These are phyloP conservation scores for Collybia sp. DNA, from an alignment of 768 basidiomycete species.

Conservation along the genomic window DNA sequence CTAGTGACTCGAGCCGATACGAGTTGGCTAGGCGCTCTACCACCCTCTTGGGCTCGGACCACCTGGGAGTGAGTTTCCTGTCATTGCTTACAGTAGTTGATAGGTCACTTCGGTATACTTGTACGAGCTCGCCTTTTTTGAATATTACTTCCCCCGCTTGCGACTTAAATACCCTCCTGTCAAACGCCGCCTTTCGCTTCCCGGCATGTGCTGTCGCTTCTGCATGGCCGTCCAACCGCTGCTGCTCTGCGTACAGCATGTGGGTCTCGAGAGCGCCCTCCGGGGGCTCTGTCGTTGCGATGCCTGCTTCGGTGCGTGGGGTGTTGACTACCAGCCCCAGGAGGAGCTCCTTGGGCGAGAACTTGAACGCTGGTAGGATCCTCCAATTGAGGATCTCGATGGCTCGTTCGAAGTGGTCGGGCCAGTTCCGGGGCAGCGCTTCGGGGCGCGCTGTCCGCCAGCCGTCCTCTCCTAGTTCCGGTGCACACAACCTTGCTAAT, in stretches of 20 bases:
- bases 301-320: too few species aligned
- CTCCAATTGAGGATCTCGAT: too few species aligned
- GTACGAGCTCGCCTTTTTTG: conserved; percentile 15
- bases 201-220: conserved; percentile 15
- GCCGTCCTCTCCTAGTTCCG: too few species aligned
- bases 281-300: too few species aligned
- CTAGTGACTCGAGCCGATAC: not conserved
- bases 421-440: too few species aligned
- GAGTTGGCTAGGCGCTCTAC: not conserved
- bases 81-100: conserved; percentile 13
- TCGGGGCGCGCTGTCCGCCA: too few species aligned
- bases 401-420: too few species aligned
- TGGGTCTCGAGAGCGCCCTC: conserved; percentile 7
- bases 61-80: conserved; percentile 16
- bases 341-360: too few species aligned
- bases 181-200: conserved; percentile 19
- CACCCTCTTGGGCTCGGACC: conserved; percentile 15
- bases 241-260: conserved; percentile 23
- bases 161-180: conserved; percentile 11
- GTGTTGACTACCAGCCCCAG: too few species aligned
- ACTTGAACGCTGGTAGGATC: too few species aligned
- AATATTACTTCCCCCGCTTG: conserved; percentile 17
- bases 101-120: conserved; percentile 13
- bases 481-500: too few species aligned
- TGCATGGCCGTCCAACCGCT: conserved; percentile 22